Percentiles rank a stretch among this genome's conserved stretches.
phyloP scores from a whole-genome alignment of 2,329 filamentous ascomycete genomes.

The Exophiala lecanii-corni region DNA sequence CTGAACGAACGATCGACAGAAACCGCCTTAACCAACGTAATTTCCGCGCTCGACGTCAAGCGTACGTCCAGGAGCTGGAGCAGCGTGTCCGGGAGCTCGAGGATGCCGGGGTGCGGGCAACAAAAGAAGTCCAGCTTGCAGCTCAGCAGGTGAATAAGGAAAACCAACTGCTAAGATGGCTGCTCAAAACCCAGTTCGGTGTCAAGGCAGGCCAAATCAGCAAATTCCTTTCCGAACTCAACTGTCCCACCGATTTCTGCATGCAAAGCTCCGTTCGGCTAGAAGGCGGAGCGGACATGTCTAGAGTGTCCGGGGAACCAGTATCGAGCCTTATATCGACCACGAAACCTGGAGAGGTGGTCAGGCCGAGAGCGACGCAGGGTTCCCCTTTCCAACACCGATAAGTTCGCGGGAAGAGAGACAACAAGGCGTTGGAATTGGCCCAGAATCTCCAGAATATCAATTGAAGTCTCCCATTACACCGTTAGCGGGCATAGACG shows the following conservation, averaged over 20 bases:
- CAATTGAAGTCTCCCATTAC: too few relatives aligned
- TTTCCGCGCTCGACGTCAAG: slow-evolving; percentile 66
- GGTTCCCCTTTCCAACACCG: background rate
- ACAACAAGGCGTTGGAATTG: background rate
- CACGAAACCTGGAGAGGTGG: slow-evolving; percentile 6
- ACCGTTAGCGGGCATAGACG: too few relatives aligned
- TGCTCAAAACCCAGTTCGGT: slow-evolving; percentile 54
- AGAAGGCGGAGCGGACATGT: background rate
- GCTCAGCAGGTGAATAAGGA: slow-evolving; percentile 65
- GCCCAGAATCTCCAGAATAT: background rate
- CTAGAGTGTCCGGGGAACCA: slow-evolving; percentile 9
- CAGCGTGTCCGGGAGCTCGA: slow-evolving; percentile 60
- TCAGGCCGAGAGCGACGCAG: background rate
- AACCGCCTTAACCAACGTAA: slow-evolving; percentile 73
- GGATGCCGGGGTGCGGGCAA: slow-evolving; percentile 62
- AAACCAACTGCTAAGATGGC: slow-evolving; percentile 58
- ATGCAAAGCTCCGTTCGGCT: background rate
- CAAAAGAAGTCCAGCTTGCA: slow-evolving; percentile 64
- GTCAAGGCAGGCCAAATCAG: slow-evolving; percentile 54
- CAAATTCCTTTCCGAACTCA: slow-evolving; percentile 18
- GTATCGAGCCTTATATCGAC: slow-evolving; percentile 7
- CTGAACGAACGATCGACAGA: slow-evolving; percentile 52
- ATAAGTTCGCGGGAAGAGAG: background rate
- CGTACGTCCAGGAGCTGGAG: slow-evolving; percentile 68
- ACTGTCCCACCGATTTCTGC: slow-evolving; percentile 3